These are phyloP conservation scores for Hanseniaspora osmophila DNA, from an alignment of 805 yeast genomes.

Conservation along the genomic window DNA sequence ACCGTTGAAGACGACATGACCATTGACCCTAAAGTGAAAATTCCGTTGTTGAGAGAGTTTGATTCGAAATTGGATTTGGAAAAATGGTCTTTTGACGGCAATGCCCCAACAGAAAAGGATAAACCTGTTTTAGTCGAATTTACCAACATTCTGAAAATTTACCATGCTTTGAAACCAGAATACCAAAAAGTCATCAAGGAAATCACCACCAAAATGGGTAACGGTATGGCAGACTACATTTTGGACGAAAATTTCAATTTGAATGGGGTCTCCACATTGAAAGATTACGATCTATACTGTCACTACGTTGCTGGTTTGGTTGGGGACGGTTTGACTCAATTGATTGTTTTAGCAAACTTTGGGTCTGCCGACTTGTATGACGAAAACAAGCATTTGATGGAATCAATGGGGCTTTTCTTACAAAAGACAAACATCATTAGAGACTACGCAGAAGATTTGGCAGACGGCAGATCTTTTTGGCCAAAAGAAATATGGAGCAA, in stretches of 20 bases:
- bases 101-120: conserved; percentile 67
- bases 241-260: conserved; percentile 62
- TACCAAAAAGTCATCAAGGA: conserved; percentile 70
- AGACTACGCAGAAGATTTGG: conserved; percentile 83
- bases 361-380: conserved; percentile 36
- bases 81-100: conserved; percentile 75
- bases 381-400: conserved; percentile 45
- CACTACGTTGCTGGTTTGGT: conserved; percentile 96
- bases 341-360: conserved; percentile 64
- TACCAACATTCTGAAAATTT: conserved; percentile 53
- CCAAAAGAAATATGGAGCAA: conserved; percentile 88
- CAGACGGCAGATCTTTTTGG: conserved; percentile 90
- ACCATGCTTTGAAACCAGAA: conserved; percentile 53
- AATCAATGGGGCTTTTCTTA: conserved; percentile 87
- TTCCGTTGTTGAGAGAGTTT: conserved; percentile 61
- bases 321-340: conserved; percentile 85
- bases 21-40: conserved; percentile 52
- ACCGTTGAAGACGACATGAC: conserved; percentile 96
- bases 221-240: conserved; percentile 94
- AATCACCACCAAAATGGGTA: conserved; percentile 79
- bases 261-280: conserved; percentile 62
- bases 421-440: conserved; percentile 94
- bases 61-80: conserved; percentile 43
- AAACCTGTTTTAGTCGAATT: conserved; percentile 71
- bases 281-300: conserved; percentile 83